Conservation (phyloP, 2,329 filamentous ascomycete genomes). For the Dactylonectria macrodidyma region DNA sequence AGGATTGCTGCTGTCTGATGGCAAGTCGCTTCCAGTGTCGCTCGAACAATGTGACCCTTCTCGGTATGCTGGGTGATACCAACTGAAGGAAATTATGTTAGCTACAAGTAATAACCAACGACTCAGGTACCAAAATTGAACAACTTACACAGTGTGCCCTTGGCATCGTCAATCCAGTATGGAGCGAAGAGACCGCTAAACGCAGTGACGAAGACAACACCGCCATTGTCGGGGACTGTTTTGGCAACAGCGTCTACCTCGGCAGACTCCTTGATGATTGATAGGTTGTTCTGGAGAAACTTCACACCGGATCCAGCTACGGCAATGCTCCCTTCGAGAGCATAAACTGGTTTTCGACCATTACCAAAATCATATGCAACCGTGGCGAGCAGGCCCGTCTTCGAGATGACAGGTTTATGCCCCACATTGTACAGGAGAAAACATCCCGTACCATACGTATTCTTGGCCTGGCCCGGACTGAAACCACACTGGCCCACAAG, state of each 20-base stretch:
- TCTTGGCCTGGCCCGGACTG: constrained; percentile 86
- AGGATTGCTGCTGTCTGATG: constrained; percentile 95
- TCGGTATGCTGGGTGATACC: constrained; percentile 90
- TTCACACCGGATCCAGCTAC: constrained; percentile 87
- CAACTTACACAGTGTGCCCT: constrained; percentile 83
- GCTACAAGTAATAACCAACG: background rate
- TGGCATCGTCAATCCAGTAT: constrained; percentile 95
- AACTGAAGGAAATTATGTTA: constrained; percentile 60
- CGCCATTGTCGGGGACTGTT: constrained; percentile 79
- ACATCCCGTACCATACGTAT: constrained; percentile 92
- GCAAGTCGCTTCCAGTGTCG: constrained; percentile 91
- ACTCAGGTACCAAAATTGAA: background rate
- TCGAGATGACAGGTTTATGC: constrained; percentile 86
- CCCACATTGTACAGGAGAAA: constrained; percentile 94
- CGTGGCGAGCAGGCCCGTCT: constrained; percentile 86
- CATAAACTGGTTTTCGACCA: constrained; percentile 76
- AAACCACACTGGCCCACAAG: constrained; percentile 91
- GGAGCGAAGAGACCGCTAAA: constrained; percentile 93
- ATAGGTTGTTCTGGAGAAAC: constrained; percentile 77
- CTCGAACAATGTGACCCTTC: constrained; percentile 88
- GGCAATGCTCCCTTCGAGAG: constrained; percentile 86
- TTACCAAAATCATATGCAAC: constrained; percentile 86
- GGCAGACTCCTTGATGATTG: constrained; percentile 67
- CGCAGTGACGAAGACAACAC: constrained; percentile 89
- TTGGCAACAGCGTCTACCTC: constrained; percentile 67